Base-by-base conservation (phyloP, 768 basidiomycete species). In the Pulveroboletus sp. region DNA sequence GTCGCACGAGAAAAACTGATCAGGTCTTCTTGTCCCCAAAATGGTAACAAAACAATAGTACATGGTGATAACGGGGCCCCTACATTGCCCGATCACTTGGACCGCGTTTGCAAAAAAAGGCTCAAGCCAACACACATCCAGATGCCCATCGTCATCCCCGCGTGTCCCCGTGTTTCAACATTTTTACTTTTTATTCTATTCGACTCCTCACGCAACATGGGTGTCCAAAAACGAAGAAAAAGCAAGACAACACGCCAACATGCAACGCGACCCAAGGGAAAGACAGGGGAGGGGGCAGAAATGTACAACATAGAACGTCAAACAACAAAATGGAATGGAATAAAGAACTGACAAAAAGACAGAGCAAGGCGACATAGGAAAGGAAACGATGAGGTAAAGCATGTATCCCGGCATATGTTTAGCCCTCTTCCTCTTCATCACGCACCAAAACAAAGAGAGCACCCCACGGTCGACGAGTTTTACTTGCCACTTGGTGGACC, bases 401-500 rank as follows among this genome's bases (percentile, higher is more conserved):
- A 49, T 50, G 50, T 42, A 49, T 43, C 49, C 54, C 43, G 45
- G 23, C 45, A 43, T 51, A 49, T 40, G 43, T 33, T 52, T 44
- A 41, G 21, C 34, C 40, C 17, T 35, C 32, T 31, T 45, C 31
- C 36, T 41, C 39, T 29, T 29, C n/a, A 42, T 23, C 35, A 43
- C n/a, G 19, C 37, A 46, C 45, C 40, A 47, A 37, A 36, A 39
- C 45, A 37, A 47, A 37, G 33, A 39, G 34, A 32, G 9, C 35
- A 27, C 25, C 25, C 9, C 25, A 40, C 34, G 33, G 19, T n/a
- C 27, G 14, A 38, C 8, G 5, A 2, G 24, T 8, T 43, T 40
- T 66, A 69, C 49, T 67, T 67, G 42, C 41, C 49, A 40, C 59
- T 40, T 3, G 62, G 53, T 37, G 64, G 61, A 12, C 59, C 72